phyloP scores from a whole-genome alignment of 805 yeast genomes.

The Kazachstania kunashirensis region DNA sequence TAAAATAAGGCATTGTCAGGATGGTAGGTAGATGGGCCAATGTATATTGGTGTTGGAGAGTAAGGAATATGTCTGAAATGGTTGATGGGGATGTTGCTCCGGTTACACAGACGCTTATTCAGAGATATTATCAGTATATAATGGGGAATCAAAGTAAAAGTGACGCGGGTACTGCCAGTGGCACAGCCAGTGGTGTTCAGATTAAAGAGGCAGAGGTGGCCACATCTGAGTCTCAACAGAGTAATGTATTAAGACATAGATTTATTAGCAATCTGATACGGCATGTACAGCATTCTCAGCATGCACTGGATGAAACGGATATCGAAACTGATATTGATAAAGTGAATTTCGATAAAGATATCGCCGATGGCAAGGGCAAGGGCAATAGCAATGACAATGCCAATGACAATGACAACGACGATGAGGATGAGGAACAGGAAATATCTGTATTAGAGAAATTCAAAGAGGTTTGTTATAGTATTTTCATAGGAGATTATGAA shows the following conservation, averaged over 20 bases:
- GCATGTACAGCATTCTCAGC: not conserved
- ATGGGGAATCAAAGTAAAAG: not conserved
- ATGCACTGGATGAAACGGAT: conserved; percentile 4
- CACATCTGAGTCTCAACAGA: too few relatives aligned
- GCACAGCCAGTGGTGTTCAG: not conserved
- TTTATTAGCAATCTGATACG: conserved; percentile 2
- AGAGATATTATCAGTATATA: conserved; percentile 13
- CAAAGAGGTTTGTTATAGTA: conserved; percentile 10
- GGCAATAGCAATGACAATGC: not conserved
- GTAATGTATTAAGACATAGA: not conserved
- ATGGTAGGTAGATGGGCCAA: too few relatives aligned
- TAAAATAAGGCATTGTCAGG: too few relatives aligned
- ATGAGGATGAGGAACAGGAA: not conserved
- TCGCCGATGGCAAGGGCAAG: not conserved
- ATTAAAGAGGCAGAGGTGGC: too few relatives aligned
- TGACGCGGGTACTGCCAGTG: not conserved
- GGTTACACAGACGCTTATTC: conserved; percentile 18
- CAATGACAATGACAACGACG: not conserved
- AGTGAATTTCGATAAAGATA: not conserved
- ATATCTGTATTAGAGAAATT: conserved; percentile 5
- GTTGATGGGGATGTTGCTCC: too few relatives aligned
- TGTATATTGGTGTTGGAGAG: too few relatives aligned
- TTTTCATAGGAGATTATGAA: conserved; percentile 20
- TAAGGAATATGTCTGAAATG: too few relatives aligned
- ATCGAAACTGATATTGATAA: conserved; percentile 1